phyloP scores from a whole-genome alignment of 495 filamentous ascomycete species.

The Xylaria acuta region DNA sequence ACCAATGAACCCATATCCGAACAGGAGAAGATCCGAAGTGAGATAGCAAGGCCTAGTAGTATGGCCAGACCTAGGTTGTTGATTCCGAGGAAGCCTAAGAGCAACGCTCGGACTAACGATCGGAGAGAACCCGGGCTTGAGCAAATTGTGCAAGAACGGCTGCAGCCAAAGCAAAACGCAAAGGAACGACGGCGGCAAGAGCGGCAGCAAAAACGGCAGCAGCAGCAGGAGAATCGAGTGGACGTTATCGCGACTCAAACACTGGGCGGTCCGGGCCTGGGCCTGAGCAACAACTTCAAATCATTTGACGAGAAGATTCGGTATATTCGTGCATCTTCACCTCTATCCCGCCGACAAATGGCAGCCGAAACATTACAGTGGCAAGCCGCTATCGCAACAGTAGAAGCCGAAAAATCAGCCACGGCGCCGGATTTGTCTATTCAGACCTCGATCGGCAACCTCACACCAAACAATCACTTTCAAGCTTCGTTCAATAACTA shows the following conservation, averaged over 20 bases:
- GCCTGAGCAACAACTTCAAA: not conserved
- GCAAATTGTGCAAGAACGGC: not conserved
- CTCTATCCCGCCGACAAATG: slow-evolving; percentile 33
- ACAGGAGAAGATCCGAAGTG: slow-evolving; percentile 28
- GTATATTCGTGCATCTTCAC: slow-evolving; percentile 33
- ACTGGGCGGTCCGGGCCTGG: not conserved
- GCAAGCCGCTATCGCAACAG: slow-evolving; percentile 36
- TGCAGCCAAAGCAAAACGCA: not conserved
- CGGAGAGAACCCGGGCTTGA: not conserved
- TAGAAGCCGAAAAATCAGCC: slow-evolving; percentile 30
- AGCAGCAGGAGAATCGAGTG: not conserved
- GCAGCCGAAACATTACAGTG: slow-evolving; percentile 36
- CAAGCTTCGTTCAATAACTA: not conserved
- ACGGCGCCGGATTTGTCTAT: not conserved
- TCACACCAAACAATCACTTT: not conserved
- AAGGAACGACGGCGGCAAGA: not conserved
- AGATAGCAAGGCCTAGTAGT: slow-evolving; percentile 28
- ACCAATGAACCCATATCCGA: slow-evolving; percentile 33
- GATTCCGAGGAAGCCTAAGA: slow-evolving; percentile 25
- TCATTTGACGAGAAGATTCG: slow-evolving; percentile 36
- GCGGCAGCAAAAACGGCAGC: not conserved
- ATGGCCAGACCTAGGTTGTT: slow-evolving; percentile 3
- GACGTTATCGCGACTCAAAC: not conserved
- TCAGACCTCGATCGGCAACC: not conserved
- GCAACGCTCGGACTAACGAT: not conserved